phyloP scores from a whole-genome alignment of 2,329 filamentous ascomycete species.

The Diaporthe amygdali region DNA sequence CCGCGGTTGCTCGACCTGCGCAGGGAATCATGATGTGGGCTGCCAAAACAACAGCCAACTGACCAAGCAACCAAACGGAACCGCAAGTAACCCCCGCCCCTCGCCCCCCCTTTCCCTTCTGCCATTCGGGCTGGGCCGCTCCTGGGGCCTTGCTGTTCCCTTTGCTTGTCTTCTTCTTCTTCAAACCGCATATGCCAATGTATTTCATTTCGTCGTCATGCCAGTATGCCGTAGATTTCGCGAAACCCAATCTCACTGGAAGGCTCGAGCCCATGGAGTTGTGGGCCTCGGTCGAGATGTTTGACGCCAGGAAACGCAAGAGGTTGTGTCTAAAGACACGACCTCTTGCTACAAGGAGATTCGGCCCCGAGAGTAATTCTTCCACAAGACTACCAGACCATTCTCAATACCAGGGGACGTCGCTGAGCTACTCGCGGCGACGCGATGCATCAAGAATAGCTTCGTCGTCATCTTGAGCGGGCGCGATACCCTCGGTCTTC shows the following conservation, averaged over 20 bases:
- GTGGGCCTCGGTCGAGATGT: background rate
- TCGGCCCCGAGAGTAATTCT: background rate
- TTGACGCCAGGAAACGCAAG: background rate
- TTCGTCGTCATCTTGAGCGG: constrained; percentile 14
- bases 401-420: background rate
- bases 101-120: background rate
- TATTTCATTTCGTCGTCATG: constrained; percentile 4
- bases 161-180: background rate
- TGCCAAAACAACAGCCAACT: background rate
- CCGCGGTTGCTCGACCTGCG: background rate
- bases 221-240: background rate
- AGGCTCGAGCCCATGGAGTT: background rate
- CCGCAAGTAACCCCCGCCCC: background rate
- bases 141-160: background rate
- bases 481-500: constrained; percentile 50
- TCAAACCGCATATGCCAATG: background rate
- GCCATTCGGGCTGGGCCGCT: no score
- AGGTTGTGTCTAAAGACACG: background rate
- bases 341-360: fast-evolving
- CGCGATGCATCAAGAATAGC: background rate
- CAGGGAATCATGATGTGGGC: background rate
- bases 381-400: background rate
- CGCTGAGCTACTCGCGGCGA: background rate
- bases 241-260: background rate
- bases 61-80: background rate